Evolutionary conservation across 2,329 filamentous ascomycete species (phyloP), one percentile per base, ranked within the genome.

Genomic region (Ramularia collo-cygni): DNA sequence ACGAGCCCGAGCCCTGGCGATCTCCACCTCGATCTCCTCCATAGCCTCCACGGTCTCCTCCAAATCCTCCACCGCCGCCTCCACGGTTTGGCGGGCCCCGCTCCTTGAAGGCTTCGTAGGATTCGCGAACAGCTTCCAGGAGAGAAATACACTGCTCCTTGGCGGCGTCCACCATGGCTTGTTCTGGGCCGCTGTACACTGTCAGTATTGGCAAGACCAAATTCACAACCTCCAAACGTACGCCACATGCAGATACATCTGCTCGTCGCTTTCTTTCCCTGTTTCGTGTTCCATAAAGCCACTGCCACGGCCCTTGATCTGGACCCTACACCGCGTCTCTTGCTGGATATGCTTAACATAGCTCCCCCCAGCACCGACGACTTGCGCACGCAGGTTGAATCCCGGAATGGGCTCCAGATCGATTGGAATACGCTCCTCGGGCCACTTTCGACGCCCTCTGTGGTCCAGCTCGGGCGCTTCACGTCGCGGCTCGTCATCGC

Each of bases 261-360:
- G 79, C 61, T 96, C 90, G 34, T 98, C 90, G 51, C 87, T 94
- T 65, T 98, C 92, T 29, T 72, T 77, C 49, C 85, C 85, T n/a
- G 88, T 93, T 21, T 83, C 79, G 33, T 83, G 79, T 62, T 98
- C 92, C 58, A 94, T 81, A 61, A 94, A 98, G 10, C 92, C 92
- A 38, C 89, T 96, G 28, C 89, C 89, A 48, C 85, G 86, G 13
- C 92, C 92, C 63, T 98, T 98, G 68, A 98, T 98, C 64, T 98
- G 92, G 17, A 98, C 92, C 54, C 90, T 85, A 63, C 92, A 96
- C 47, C 85, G 77, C 10, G 92, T 96, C 65, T 95, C 88, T 60
- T 89, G 81, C 65, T 96, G 92, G 51, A 98, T 96, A 60, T 95
- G 90, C 66, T 98, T 98, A 46, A 98, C 92, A 60, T 96, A 95